Base-by-base conservation (phyloP, 2,329 filamentous ascomycete species). In the Paecilomyces formosus region DNA sequence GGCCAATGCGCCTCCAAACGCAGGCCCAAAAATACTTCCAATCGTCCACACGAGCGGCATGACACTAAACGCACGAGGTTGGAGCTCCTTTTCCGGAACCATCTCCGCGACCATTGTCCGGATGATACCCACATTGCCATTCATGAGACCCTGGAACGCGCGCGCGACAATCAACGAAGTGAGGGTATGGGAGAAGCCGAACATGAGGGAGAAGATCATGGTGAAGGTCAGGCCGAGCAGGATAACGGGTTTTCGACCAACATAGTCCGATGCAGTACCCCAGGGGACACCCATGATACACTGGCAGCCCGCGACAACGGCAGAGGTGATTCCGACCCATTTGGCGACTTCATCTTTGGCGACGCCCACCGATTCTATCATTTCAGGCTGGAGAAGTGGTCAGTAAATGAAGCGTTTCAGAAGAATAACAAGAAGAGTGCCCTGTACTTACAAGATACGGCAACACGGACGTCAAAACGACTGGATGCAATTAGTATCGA, bases 1-100 rank as follows among this genome's bases (percentile, higher is more conserved):
- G 8, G 92, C 90, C 60, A 97, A 85, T 61, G 91, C 87, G 3
- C 93, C 93, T 28, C 93, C 93, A 67, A 97, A 88, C 3, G 86
- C 87, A 1, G 93, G 93, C 0, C 93, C 93, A 64, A 96, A 89
- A 39, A 96, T 90, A 35, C 86, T 89, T 0, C 93, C 93, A 56
- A 97, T 78, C 11, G 87, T 92, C 88, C 91, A 97, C 1, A 88
- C 89, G 15, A 97, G 76, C 3, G 93, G 93, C 92, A 97, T 97
- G 53, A 97, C 81, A 63, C 88, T 92, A 73, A 97, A 97, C 0
- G 94, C 94, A 56, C 86, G 81, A 0, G 93, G 92, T 69, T 97
- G 93, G 6, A 96, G 79, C 68, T 92, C 88, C 71, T 84, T 91
- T 72, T 94, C 86, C 0, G 91, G 89, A 1, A 96, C 92, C 82